Conservation (phyloP, 106 monocot species). For the Agapanthus africanus region DNA sequence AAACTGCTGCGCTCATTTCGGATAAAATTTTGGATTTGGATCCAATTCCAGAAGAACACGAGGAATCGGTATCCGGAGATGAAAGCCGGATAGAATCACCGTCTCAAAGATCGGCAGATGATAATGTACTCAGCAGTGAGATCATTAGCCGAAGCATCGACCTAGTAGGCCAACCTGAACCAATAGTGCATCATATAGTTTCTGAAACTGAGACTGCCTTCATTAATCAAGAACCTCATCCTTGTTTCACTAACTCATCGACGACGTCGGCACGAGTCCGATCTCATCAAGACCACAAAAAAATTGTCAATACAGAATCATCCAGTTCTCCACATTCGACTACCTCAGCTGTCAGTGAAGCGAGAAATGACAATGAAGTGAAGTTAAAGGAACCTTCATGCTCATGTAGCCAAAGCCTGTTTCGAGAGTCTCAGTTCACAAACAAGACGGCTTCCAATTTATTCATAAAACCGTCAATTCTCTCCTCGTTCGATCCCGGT, state of each 20-base stretch:
- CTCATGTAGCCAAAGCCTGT: constrained; percentile 19
- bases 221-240: constrained; percentile 28
- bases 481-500: too few relatives aligned
- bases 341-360: constrained; percentile 21
- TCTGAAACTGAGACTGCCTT: constrained; percentile 6
- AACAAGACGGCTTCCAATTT: constrained; percentile 1
- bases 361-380: constrained; percentile 4
- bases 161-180: not conserved
- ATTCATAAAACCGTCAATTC: too few relatives aligned
- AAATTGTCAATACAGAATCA: constrained; percentile 19
- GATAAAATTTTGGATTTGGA: too few relatives aligned
- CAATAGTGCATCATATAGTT: not conserved
- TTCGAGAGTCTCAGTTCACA: not conserved
- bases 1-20: too few relatives aligned
- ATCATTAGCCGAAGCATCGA: not conserved
- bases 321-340: constrained; percentile 38
- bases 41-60: not conserved
- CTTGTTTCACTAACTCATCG: too few relatives aligned
- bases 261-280: too few relatives aligned
- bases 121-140: constrained; percentile 6
- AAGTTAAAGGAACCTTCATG: constrained; percentile 19
- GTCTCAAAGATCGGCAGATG: not conserved
- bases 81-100: not conserved
- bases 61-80: too few relatives aligned
- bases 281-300: constrained; percentile 10